Evolutionary conservation across 352 stramenopile genomes (phyloP).

Genomic region (Globisporangium splendens): DNA sequence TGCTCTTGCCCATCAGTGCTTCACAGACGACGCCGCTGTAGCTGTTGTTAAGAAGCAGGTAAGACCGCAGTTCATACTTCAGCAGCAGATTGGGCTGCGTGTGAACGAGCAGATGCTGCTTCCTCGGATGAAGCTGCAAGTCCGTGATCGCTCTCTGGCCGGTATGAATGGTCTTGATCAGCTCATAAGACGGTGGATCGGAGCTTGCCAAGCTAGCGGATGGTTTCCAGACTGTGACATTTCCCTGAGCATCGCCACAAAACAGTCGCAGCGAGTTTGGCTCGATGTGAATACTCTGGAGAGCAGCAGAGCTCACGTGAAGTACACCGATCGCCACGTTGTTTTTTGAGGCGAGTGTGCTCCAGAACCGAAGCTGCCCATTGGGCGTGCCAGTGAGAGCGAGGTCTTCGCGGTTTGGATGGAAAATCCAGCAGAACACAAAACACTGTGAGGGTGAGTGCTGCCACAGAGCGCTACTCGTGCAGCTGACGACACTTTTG

Average conservation of each 20-base stretch:
- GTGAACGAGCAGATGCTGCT: conserved; percentile 62
- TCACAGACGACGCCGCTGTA: conserved; percentile 51
- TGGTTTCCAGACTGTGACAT: conserved; percentile 45
- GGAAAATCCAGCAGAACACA: conserved; percentile 65
- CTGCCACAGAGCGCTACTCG: conserved; percentile 30
- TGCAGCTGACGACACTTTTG: neutral
- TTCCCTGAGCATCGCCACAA: conserved; percentile 46
- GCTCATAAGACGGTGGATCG: conserved; percentile 21
- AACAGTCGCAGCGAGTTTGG: conserved; percentile 41
- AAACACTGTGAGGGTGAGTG: conserved; percentile 54
- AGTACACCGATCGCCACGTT: neutral
- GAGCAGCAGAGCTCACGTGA: conserved; percentile 25
- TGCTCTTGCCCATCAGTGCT: conserved; percentile 39
- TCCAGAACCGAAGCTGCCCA: conserved; percentile 44
- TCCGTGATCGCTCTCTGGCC: conserved; percentile 46
- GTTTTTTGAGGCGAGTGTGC: conserved; percentile 9
- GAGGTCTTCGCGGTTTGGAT: conserved; percentile 23
- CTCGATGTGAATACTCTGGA: conserved; percentile 56
- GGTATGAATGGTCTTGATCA: conserved; percentile 51
- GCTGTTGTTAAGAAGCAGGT: conserved; percentile 67
- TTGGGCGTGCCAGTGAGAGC: conserved; percentile 53
- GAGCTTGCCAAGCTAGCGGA: neutral
- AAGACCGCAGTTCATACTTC: conserved; percentile 74
- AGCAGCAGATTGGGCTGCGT: conserved; percentile 57
- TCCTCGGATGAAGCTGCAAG: conserved; percentile 59